Base-by-base conservation (phyloP, 139 green algal species). In the Chlorella sp. region DNA sequence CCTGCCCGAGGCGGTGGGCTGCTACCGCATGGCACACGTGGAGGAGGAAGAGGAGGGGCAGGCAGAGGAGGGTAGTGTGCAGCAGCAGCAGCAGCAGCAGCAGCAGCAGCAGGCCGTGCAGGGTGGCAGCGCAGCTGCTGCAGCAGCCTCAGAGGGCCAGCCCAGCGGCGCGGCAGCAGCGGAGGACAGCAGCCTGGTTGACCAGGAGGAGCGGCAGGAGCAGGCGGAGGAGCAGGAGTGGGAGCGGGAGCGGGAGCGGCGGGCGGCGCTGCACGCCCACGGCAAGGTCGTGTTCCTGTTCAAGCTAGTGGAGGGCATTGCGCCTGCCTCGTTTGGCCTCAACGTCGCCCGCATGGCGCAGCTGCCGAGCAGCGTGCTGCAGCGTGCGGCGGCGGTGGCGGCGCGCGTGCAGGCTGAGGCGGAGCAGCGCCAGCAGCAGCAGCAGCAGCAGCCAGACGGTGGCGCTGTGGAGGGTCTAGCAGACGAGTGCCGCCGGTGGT, bases 311-410 rank as follows among this genome's bases (percentile, higher is more conserved):
- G 78, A 86, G 34, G 93, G 94, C 9, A 86, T 97, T 13, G 95
- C 95, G 23, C 89, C 94, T 18, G 86, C 88, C 56, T 94, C 82
- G 80, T 99, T 97, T 84, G 96, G 96, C 9, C 88, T 99, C 16
- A 97, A 98, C 78, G 96, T 98, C 28, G 96, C 96, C 7, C 80
- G 91, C 64, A 90, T 98, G 91, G 95, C 95, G 26, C 86, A 92
- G n/a, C 80, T 98, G 78, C 93, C 93, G 2, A 15, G 23, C 4
- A 13, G 25, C 11, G 86, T 94, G 32, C 44, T 94, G 39, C 32
- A 41, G 12, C 62, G 71, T 3, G 91, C 91, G 17, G 78, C 78
- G 23, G 55, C 41, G n/a, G 47, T 69, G 74, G 87, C 87, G 63
- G 70, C 39, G 21, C 41, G 64, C 0, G 21, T 85, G 60, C 69